These are phyloP conservation scores for Strobilomyces confusus DNA, from an alignment of 768 basidiomycete species.

Conservation along the genomic window DNA sequence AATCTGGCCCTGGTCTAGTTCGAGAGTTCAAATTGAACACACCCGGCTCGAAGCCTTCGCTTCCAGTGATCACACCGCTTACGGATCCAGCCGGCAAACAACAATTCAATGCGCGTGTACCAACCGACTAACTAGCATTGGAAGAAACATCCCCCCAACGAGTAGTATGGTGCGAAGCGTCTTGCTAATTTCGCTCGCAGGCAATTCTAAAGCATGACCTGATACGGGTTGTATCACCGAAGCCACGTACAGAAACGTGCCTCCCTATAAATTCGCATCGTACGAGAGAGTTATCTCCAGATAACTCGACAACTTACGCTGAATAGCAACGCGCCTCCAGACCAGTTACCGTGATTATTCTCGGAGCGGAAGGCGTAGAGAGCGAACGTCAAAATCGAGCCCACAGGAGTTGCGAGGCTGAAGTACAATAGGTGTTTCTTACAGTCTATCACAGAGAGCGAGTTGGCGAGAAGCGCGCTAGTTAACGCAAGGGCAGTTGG, in stretches of 20 bases:
- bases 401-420: slow-evolving; percentile 77
- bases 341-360: slow-evolving; percentile 45
- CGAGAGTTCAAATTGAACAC: not conserved
- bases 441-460: slow-evolving; percentile 65
- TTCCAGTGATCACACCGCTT: not conserved
- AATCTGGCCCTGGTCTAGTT: slow-evolving; percentile 1
- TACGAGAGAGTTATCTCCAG: slow-evolving; percentile 1
- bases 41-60: not conserved
- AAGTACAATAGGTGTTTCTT: slow-evolving; percentile 75
- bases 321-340: slow-evolving; percentile 75
- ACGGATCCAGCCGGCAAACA: not conserved
- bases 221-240: slow-evolving; percentile 82
- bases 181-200: slow-evolving; percentile 42
- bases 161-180: slow-evolving; percentile 49
- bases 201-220: slow-evolving; percentile 35
- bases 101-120: slow-evolving; percentile 50
- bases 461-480: slow-evolving; percentile 74
- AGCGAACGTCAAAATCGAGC: slow-evolving; percentile 73
- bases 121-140: slow-evolving; percentile 54
- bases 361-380: slow-evolving; percentile 49
- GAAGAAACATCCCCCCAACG: slow-evolving; percentile 66
- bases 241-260: slow-evolving; percentile 92
- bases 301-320: slow-evolving; percentile 52
- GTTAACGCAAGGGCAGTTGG: slow-evolving; percentile 90
- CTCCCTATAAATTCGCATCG: slow-evolving; percentile 51